phyloP scores from a whole-genome alignment of 1,284 basidiomycete genomes.

The Cystobasidium slooffiae region DNA sequence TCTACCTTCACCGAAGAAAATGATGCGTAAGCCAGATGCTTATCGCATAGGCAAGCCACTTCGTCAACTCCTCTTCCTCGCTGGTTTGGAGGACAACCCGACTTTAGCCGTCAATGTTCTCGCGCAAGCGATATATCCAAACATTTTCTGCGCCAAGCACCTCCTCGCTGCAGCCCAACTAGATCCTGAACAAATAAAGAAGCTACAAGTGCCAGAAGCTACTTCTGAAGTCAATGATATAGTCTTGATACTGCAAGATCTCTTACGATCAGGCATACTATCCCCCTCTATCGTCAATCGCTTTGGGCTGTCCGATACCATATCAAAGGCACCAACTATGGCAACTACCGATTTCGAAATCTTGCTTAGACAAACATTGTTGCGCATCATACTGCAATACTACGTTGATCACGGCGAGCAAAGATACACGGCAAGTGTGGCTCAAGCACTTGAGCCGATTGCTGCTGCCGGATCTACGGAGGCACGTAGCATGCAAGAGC shows the following conservation, averaged over 20 bases:
- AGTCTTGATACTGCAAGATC: slow-evolving; percentile 31
- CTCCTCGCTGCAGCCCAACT: not conserved
- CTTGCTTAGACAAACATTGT: slow-evolving; percentile 20
- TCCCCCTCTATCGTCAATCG: slow-evolving; percentile 1
- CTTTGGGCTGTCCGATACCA: slow-evolving; percentile 23
- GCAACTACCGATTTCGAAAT: not conserved
- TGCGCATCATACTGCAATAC: slow-evolving; percentile 18
- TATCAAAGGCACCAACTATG: slow-evolving; percentile 1
- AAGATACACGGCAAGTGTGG: not conserved
- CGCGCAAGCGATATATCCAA: not conserved
- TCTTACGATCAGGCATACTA: slow-evolving; percentile 31
- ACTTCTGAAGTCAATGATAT: slow-evolving; percentile 20
- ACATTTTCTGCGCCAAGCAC: not conserved
- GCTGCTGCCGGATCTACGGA: not conserved
- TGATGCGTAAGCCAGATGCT: not conserved
- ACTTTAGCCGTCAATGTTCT: slow-evolving; percentile 20
- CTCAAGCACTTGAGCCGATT: not conserved
- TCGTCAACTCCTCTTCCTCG: slow-evolving; percentile 36
- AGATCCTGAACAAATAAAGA: not conserved
- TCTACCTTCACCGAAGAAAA: not conserved
- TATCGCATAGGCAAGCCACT: not conserved
- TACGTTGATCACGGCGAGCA: slow-evolving; percentile 16
- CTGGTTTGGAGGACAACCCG: slow-evolving; percentile 33
- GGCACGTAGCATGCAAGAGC: not conserved
- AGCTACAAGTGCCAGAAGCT: not conserved